Evolutionary conservation across 2,329 filamentous ascomycete species (phyloP).

Genomic region (Aspergillus floridensis): DNA sequence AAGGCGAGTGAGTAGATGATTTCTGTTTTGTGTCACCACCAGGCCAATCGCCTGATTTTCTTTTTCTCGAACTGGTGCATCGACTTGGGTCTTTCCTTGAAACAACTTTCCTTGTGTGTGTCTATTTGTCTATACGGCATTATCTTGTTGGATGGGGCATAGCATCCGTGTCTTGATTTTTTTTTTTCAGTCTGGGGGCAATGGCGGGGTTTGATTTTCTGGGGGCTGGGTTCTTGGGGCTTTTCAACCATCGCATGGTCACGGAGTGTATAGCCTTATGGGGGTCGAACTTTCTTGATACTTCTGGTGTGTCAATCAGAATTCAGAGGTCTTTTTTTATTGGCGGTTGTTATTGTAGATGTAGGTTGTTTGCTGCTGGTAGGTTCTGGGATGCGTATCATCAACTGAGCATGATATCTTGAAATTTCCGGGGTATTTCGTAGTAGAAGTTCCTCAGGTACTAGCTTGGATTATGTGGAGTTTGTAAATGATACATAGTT

Average conservation of each 20-base stretch:
- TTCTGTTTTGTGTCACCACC: too few species aligned
- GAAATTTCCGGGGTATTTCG: too few species aligned
- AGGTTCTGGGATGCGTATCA: too few species aligned
- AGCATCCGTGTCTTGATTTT: neutral
- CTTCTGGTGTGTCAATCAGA: too few species aligned
- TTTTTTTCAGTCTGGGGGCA: neutral
- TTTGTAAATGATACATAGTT: constrained; percentile 7
- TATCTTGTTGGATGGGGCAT: neutral
- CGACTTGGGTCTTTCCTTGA: too few species aligned
- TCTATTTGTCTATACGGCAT: neutral
- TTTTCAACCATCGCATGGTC: constrained; percentile 13
- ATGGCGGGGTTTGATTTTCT: neutral
- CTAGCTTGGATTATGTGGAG: too few species aligned
- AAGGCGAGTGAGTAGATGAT: constrained; percentile 28
- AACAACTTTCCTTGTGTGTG: neutral
- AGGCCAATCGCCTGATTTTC: neutral
- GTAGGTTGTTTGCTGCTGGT: too few species aligned
- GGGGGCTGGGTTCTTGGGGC: neutral
- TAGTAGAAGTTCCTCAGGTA: too few species aligned
- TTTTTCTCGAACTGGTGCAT: neutral
- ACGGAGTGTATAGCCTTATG: neutral
- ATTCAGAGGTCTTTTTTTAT: too few species aligned
- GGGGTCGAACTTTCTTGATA: neutral
- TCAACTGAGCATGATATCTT: too few species aligned
- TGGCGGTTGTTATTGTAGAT: too few species aligned